Conservation (phyloP, 192 early-diverging fungal species). For the Backusella circina region DNA sequence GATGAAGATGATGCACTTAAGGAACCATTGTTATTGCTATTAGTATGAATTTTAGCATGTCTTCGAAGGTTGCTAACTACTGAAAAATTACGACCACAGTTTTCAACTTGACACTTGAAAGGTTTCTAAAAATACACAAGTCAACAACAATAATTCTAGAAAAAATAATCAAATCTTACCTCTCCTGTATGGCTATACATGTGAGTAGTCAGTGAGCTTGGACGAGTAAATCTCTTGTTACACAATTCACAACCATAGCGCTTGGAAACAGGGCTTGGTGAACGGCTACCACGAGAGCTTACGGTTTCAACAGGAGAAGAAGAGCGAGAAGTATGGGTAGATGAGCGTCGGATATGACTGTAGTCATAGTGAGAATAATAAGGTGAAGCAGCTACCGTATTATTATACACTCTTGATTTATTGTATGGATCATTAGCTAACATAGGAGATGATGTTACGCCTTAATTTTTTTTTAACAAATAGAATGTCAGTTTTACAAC, state of each 20-base stretch:
- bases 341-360: background rate
- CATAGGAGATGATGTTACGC: background rate
- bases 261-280: constrained; percentile 18
- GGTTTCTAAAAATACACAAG: constrained; percentile 4
- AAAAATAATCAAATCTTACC: background rate
- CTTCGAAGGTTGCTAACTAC: constrained; percentile 11
- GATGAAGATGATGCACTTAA: background rate
- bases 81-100: constrained; percentile 12
- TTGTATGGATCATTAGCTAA: background rate
- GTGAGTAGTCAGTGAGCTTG: constrained; percentile 29
- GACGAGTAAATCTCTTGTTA: constrained; percentile 27
- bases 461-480: background rate
- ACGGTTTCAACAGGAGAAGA: constrained; percentile 4
- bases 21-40: background rate
- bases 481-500: background rate
- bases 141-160: background rate
- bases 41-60: constrained; percentile 14
- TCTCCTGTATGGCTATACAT: constrained; percentile 34
- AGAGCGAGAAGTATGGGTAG: constrained; percentile 8
- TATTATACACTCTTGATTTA: background rate
- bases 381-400: background rate
- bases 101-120: constrained; percentile 12
- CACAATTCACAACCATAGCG: constrained; percentile 24
- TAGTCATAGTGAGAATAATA: constrained; percentile 1
- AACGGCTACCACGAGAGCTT: background rate